Conservation (phyloP, 768 basidiomycete genomes). For the Crepidotus variabilis region DNA sequence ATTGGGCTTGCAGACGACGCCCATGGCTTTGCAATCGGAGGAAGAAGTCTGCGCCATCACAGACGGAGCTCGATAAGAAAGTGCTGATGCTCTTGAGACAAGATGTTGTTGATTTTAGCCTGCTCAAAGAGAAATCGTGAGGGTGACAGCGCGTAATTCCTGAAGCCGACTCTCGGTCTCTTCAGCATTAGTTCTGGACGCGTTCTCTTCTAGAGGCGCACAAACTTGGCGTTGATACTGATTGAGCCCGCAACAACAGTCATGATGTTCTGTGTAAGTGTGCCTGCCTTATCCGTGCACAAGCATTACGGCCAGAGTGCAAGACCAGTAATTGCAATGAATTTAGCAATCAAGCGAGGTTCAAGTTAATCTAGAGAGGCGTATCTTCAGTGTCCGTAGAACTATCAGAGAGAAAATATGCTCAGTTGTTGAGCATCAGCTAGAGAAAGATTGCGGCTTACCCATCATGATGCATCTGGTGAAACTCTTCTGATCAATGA, state of each 20-base stretch:
- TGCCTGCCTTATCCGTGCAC: conserved; percentile 98
- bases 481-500: conserved; percentile 89
- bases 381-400: conserved; percentile 87
- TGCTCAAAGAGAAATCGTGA: conserved; percentile 90
- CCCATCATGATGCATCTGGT: conserved; percentile 98
- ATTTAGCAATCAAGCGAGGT: conserved; percentile 95
- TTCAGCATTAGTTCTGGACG: conserved; percentile 66
- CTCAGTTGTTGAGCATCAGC: conserved; percentile 1
- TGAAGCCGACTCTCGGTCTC: conserved; percentile 35
- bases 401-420: conserved; percentile 40
- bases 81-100: conserved; percentile 55
- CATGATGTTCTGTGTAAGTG: conserved; percentile 94
- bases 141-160: conserved; percentile 39
- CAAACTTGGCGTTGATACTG: conserved; percentile 94
- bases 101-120: conserved; percentile 55
- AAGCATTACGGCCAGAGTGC: conserved; percentile 89
- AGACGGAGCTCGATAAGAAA: conserved; percentile 77
- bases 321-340: conserved; percentile 79
- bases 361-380: conserved; percentile 91
- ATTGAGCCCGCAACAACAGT: conserved; percentile 94
- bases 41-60: conserved; percentile 70
- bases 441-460: conserved; percentile 34
- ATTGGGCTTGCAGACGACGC: conserved; percentile 62
- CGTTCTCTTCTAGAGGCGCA: conserved; percentile 71
- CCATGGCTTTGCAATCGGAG: conserved; percentile 93